Conservation (phyloP, 148 eudicot species). For the Rhododendron williamsianum region DNA sequence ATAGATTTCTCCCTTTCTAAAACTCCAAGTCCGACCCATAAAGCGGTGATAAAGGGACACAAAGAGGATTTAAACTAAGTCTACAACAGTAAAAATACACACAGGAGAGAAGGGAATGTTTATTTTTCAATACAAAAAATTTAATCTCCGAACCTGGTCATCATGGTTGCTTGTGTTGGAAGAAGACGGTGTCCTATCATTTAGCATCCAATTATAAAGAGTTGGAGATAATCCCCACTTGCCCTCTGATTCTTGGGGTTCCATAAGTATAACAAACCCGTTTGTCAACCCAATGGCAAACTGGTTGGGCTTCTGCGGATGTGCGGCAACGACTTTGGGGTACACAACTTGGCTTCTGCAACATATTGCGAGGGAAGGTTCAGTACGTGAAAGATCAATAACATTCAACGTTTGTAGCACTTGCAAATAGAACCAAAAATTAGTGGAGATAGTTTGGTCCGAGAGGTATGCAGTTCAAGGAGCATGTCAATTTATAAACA, state of each 20-base stretch:
- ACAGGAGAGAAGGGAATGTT: not conserved
- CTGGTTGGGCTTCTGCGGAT: accelerated
- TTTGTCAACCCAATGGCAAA: too few species aligned
- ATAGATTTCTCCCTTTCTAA: too few species aligned
- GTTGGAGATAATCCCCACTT: too few species aligned
- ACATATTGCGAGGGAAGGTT: not conserved
- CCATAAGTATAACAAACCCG: too few species aligned
- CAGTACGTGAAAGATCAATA: not conserved
- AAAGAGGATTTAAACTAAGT: not conserved
- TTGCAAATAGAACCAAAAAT: too few species aligned
- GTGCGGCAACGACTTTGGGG: conserved; percentile 37
- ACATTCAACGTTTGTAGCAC: too few species aligned
- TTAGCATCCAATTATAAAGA: conserved; percentile 34
- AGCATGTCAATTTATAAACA: too few species aligned
- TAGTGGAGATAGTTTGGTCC: too few species aligned
- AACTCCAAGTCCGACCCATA: too few species aligned
- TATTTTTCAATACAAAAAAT: not conserved
- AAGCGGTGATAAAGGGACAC: too few species aligned
- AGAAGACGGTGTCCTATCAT: conserved; percentile 58
- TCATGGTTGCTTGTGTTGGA: conserved; percentile 70
- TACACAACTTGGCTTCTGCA: conserved; percentile 60
- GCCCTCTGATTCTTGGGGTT: too few species aligned
- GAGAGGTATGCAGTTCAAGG: too few species aligned
- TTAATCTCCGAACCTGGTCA: conserved; percentile 60
- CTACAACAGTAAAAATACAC: not conserved